Evolutionary conservation across 805 yeast genomes (phyloP).

Genomic region (Zygosaccharomyces kombuchaensis): DNA sequence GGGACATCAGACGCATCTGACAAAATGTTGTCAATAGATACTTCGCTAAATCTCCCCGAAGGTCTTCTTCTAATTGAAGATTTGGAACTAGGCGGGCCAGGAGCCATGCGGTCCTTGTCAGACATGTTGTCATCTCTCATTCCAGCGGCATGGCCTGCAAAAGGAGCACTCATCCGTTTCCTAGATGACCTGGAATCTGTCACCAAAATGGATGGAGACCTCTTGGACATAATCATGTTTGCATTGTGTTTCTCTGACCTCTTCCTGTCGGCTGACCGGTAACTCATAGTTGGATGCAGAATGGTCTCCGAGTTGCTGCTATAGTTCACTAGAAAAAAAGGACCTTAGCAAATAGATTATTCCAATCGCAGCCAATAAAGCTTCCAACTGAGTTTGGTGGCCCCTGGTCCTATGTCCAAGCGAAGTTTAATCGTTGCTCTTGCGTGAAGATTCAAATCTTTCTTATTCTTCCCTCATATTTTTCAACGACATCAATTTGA

Average conservation of each 20-base stretch:
- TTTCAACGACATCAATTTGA: background rate
- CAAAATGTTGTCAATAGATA: conserved; percentile 74
- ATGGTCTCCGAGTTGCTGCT: background rate
- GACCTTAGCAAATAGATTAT: background rate
- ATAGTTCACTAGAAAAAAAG: background rate
- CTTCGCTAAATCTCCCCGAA: conserved; percentile 57
- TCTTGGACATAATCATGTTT: conserved; percentile 42
- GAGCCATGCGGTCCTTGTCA: conserved; percentile 4
- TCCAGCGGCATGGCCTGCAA: conserved; percentile 57
- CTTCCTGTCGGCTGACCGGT: conserved; percentile 6
- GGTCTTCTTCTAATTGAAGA: conserved; percentile 7
- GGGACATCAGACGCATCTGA: conserved; percentile 85
- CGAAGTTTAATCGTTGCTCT: background rate
- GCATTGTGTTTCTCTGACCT: background rate
- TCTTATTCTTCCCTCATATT: background rate
- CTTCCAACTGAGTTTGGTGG: background rate
- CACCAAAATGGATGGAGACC: conserved; percentile 91
- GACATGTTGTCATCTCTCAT: conserved; percentile 12
- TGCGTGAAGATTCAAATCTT: background rate
- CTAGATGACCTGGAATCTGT: conserved; percentile 74
- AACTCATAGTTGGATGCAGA: conserved; percentile 7
- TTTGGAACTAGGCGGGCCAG: conserved; percentile 7
- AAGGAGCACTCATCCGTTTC: conserved; percentile 59
- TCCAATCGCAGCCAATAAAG: background rate
- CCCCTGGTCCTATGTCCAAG: background rate